Conservation (phyloP, 345 rosid species). For the Corchorus capsularis region DNA sequence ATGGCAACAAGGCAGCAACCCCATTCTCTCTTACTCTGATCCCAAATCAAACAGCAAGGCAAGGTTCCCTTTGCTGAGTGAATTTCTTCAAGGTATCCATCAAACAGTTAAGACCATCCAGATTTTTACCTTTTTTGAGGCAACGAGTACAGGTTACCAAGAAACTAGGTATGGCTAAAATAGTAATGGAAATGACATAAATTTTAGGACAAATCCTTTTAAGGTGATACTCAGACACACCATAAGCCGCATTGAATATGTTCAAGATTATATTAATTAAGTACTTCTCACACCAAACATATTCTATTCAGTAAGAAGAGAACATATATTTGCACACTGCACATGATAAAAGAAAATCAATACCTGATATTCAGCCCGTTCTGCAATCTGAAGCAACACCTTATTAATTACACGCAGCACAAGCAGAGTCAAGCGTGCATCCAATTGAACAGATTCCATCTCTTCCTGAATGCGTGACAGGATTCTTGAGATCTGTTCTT, state of each 20-base stretch:
- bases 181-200: no score
- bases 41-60: not conserved
- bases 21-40: not conserved
- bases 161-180: no score
- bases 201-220: no score
- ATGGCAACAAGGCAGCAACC: not conserved
- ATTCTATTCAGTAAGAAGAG: not conserved
- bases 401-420: slow-evolving; percentile 88
- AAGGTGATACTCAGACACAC: not conserved
- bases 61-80: not conserved
- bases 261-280: not conserved
- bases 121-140: not conserved
- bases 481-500: slow-evolving; percentile 80
- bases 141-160: no score
- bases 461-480: slow-evolving; percentile 91
- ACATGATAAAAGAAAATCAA: slow-evolving; percentile 1
- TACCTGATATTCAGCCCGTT: slow-evolving; percentile 97
- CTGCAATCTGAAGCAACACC: slow-evolving; percentile 73
- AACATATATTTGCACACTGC: not conserved
- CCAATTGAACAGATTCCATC: slow-evolving; percentile 87
- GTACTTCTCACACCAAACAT: not conserved
- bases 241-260: not conserved
- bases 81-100: not conserved
- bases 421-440: slow-evolving; percentile 86
- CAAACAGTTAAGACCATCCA: not conserved